Evolutionary conservation across 208 protist genomes (phyloP).

Genomic region (Leishmania mexicana): DNA sequence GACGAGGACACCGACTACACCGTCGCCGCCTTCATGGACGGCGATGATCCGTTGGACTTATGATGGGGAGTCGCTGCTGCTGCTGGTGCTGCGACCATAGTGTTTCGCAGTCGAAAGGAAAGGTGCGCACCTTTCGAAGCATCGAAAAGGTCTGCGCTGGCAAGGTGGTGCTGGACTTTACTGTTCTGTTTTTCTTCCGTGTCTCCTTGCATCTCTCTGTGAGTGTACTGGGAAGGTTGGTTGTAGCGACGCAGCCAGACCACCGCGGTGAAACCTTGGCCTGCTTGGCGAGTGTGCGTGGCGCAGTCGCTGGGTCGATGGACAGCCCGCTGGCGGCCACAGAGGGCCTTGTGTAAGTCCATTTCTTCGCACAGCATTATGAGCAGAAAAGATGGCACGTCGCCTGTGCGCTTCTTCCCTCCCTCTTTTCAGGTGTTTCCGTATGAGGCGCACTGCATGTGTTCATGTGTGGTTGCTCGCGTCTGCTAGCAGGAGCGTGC

Average conservation of each 20-base stretch:
- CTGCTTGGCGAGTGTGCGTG: background rate
- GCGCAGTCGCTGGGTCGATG: background rate
- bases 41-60: slow-evolving; percentile 23
- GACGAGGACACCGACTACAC: slow-evolving; percentile 41
- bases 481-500: background rate
- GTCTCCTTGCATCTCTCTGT: background rate
- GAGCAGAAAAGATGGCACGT: background rate
- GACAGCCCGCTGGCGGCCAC: background rate
- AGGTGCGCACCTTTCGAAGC: background rate
- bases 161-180: background rate
- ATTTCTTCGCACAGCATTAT: background rate
- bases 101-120: background rate
- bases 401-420: background rate
- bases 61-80: background rate
- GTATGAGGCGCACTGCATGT: background rate
- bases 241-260: background rate
- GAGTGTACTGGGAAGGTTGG: background rate
- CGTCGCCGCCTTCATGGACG: slow-evolving; percentile 26
- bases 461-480: background rate
- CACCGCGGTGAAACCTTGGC: background rate
- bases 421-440: background rate
- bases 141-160: background rate
- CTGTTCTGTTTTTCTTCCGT: background rate
- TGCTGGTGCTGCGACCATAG: background rate
- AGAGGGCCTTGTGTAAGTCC: background rate